Evolutionary conservation across 495 filamentous ascomycete genomes (phyloP).

Genomic region (Saxispiralis lemnorum): DNA sequence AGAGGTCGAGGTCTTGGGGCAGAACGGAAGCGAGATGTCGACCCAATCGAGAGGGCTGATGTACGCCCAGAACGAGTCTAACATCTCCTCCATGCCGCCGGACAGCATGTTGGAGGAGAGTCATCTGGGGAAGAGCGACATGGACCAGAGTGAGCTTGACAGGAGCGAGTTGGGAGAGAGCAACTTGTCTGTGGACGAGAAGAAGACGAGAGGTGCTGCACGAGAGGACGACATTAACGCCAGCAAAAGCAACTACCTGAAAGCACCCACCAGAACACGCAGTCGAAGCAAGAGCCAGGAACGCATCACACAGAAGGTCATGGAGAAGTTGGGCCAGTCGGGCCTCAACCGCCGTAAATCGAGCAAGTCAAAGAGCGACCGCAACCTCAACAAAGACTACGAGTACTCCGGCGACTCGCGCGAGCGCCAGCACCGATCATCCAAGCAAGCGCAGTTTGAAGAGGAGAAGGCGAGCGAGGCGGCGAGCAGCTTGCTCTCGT

Average conservation of each 20-base stretch:
- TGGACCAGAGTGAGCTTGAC: conserved; percentile 24
- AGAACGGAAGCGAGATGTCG: conserved; percentile 41
- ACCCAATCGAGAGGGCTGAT: conserved; percentile 31
- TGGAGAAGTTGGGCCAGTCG: conserved; percentile 38
- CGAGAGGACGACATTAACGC: conserved; percentile 9
- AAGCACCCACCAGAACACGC: conserved; percentile 42
- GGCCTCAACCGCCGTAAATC: conserved; percentile 28
- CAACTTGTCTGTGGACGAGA: too few species aligned
- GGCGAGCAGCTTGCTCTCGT: conserved; percentile 60
- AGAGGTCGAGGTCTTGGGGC: conserved; percentile 61
- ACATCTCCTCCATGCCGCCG: conserved; percentile 78
- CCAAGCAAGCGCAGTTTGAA: conserved; percentile 34
- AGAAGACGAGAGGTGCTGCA: not conserved
- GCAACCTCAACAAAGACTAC: conserved; percentile 48
- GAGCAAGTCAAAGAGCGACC: conserved; percentile 27
- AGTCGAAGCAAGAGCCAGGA: conserved; percentile 62
- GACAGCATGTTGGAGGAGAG: conserved; percentile 72
- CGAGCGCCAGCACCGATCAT: conserved; percentile 34
- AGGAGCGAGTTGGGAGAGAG: conserved; percentile 14
- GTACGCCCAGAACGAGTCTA: conserved; percentile 50
- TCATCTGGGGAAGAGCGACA: conserved; percentile 23
- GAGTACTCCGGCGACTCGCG: conserved; percentile 35
- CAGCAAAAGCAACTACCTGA: conserved; percentile 35
- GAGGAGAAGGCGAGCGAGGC: conserved; percentile 49
- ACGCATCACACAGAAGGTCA: conserved; percentile 50